Conservation (phyloP, 352 stramenopile genomes). For the Globisporangium rhizosaccharum region DNA sequence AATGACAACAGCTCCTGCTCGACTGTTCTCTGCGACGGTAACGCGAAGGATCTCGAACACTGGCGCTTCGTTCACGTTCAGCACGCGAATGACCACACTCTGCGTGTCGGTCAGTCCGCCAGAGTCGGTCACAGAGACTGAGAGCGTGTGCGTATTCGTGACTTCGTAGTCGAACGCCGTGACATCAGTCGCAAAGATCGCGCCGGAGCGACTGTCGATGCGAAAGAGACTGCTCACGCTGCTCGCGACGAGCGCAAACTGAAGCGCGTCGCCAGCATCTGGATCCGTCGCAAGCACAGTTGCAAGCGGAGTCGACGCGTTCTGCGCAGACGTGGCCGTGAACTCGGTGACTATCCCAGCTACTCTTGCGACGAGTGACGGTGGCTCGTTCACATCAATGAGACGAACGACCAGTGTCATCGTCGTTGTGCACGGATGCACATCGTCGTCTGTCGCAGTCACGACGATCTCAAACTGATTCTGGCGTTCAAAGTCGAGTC, state of each 20-base stretch:
- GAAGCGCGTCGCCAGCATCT: conserved; percentile 5
- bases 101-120: conserved; percentile 21
- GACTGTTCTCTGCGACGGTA: conserved; percentile 18
- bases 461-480: conserved; percentile 3
- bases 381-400: conserved; percentile 46
- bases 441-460: conserved; percentile 4
- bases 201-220: conserved; percentile 30
- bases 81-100: conserved; percentile 26
- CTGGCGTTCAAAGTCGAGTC: conserved; percentile 9
- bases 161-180: conserved; percentile 42
- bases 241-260: conserved; percentile 15
- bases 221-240: conserved; percentile 30
- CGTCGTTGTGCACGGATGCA: conserved; percentile 2
- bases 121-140: conserved; percentile 20
- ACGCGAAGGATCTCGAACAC: conserved; percentile 18
- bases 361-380: conserved; percentile 19
- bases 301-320: conserved; percentile 18
- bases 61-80: conserved; percentile 44
- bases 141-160: conserved; percentile 7
- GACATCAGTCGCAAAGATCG: conserved; percentile 28
- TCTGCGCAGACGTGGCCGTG: conserved; percentile 17
- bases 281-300: conserved; percentile 10
- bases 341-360: conserved; percentile 34
- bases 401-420: conserved; percentile 6
- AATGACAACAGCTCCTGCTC: conserved; percentile 17